Evolutionary conservation across 331 rosid genomes (phyloP).

Genomic region (Malus hybrid): DNA sequence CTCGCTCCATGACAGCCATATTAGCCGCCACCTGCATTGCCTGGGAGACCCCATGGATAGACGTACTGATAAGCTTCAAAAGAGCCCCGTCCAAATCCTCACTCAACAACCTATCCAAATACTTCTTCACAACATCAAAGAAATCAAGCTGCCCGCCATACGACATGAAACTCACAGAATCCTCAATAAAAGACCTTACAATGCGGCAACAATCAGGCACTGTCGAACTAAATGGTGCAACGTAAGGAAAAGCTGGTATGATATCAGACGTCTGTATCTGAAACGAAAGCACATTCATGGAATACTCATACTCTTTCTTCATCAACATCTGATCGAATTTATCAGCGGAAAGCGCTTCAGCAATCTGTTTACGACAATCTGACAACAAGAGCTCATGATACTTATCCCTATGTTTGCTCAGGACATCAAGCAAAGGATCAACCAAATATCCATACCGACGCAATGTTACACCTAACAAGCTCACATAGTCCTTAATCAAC

Average conservation of each 20-base stretch:
- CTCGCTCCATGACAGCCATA: constrained; percentile 90
- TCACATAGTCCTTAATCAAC: constrained; percentile 93
- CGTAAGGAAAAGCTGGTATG: constrained; percentile 80
- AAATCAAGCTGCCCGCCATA: constrained; percentile 96
- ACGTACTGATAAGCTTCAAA: constrained; percentile 64
- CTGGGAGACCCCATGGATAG: constrained; percentile 71
- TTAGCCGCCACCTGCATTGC: constrained; percentile 98
- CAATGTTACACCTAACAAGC: constrained; percentile 81
- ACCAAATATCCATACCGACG: constrained; percentile 89
- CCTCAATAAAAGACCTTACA: constrained; percentile 92
- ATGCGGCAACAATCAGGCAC: constrained; percentile 99
- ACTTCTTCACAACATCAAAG: constrained; percentile 86
- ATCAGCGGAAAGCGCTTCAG: constrained; percentile 77
- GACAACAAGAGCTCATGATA: constrained; percentile 86
- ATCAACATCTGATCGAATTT: constrained; percentile 96
- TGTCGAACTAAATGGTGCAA: constrained; percentile 85
- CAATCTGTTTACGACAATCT: constrained; percentile 86
- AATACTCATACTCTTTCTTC: constrained; percentile 96
- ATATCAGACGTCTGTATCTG: constrained; percentile 85
- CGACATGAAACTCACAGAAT: constrained; percentile 97
- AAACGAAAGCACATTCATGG: constrained; percentile 96
- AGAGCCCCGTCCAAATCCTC: constrained; percentile 81
- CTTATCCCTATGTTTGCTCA: constrained; percentile 96
- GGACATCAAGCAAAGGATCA: constrained; percentile 87
- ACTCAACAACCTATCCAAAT: constrained; percentile 67